Conservation (phyloP, 2,329 filamentous ascomycete genomes). For the Neonectria hederae region DNA sequence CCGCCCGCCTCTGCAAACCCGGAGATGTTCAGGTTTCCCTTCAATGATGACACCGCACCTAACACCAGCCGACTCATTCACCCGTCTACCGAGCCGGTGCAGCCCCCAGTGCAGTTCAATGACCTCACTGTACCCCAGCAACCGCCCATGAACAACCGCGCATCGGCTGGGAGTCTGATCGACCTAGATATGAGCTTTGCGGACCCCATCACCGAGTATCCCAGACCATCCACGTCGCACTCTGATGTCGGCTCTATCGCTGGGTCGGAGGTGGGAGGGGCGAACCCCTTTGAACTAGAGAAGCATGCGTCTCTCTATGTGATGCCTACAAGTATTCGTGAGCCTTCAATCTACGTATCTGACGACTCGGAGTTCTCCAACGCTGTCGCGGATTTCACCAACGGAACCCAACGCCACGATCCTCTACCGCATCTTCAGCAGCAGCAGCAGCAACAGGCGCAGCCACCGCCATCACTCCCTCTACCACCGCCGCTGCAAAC, state of each 20-base stretch:
- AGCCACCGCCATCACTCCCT: background rate
- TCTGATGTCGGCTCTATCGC: constrained; percentile 66
- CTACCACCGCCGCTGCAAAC: constrained; percentile 16
- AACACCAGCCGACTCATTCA: constrained; percentile 57
- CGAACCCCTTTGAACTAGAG: constrained; percentile 70
- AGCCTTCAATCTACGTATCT: constrained; percentile 69
- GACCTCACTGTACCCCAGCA: constrained; percentile 52
- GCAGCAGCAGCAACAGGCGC: constrained; percentile 31
- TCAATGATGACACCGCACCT: constrained; percentile 48
- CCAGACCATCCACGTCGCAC: constrained; percentile 67
- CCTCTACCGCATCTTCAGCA: constrained; percentile 28
- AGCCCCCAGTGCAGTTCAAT: constrained; percentile 52
- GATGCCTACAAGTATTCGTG: constrained; percentile 53
- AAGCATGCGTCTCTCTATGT: constrained; percentile 67
- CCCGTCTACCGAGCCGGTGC: constrained; percentile 61
- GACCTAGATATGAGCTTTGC: constrained; percentile 66
- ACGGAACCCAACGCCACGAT: constrained; percentile 31
- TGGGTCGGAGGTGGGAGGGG: constrained; percentile 64
- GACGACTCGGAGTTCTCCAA: constrained; percentile 64
- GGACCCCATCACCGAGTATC: constrained; percentile 60
- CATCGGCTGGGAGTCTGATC: constrained; percentile 59
- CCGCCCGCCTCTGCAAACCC: constrained; percentile 62
- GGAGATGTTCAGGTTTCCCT: constrained; percentile 62
- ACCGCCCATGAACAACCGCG: constrained; percentile 50
- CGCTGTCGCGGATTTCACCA: constrained; percentile 46